Evolutionary conservation across 805 yeast genomes (phyloP).

Genomic region (Cyberlindnera americana): DNA sequence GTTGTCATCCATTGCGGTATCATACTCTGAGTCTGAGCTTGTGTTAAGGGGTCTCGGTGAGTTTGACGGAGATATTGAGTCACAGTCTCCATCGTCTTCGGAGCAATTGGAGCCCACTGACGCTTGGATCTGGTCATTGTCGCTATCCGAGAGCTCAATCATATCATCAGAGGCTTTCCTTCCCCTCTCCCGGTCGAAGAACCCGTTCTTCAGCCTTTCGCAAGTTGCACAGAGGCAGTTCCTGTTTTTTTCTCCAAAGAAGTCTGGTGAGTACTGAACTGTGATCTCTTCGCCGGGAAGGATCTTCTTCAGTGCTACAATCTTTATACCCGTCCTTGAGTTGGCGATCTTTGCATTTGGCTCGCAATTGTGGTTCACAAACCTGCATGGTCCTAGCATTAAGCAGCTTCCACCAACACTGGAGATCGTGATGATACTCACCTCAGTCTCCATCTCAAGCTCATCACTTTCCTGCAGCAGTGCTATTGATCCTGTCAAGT

Average conservation of each 20-base stretch:
- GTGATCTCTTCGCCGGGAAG: conserved; percentile 45
- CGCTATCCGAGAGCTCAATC: too few species aligned
- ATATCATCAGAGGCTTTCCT: too few species aligned
- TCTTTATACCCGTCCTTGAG: conserved; percentile 28
- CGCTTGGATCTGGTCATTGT: too few species aligned
- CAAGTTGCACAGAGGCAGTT: conserved; percentile 45
- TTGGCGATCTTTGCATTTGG: conserved; percentile 38
- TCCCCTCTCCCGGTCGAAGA: conserved; percentile 23
- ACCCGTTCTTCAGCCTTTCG: conserved; percentile 32
- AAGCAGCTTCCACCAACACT: conserved; percentile 30
- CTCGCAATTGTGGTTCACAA: conserved; percentile 46
- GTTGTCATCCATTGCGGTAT: too few species aligned
- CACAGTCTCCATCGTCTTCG: too few species aligned
- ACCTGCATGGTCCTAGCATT: conserved; percentile 47
- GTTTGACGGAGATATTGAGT: too few species aligned
- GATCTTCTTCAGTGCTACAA: conserved; percentile 34
- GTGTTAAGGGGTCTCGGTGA: too few species aligned
- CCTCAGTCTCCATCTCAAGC: conserved; percentile 34
- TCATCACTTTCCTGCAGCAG: conserved; percentile 33
- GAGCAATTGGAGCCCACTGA: too few species aligned
- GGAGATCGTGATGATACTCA: conserved; percentile 40
- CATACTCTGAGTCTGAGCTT: too few species aligned
- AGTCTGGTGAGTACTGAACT: conserved; percentile 38
- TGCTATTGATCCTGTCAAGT: conserved; percentile 37
- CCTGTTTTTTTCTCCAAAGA: conserved; percentile 39